Percentiles rank a stretch among this genome's conserved stretches.
These are phyloP conservation scores for Raffaelea arxii DNA, from an alignment of 2,329 filamentous ascomycete species.

Conservation along the genomic window DNA sequence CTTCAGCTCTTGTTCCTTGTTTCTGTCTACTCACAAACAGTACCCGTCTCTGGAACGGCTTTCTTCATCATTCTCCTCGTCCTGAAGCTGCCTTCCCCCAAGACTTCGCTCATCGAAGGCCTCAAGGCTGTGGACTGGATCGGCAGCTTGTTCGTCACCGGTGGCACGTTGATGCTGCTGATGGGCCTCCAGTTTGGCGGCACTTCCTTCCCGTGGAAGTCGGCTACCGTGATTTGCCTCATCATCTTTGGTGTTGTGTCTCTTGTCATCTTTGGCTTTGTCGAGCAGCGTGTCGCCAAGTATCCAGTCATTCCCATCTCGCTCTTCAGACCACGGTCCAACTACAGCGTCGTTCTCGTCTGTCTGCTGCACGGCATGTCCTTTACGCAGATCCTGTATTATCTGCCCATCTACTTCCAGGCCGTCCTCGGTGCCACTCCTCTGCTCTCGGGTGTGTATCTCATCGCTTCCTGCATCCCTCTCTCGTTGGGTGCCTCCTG, in stretches of 20 bases:
- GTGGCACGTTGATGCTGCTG: constrained; percentile 58
- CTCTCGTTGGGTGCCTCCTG: constrained; percentile 27
- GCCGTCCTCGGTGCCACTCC: constrained; percentile 52
- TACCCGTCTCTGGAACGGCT: constrained; percentile 26
- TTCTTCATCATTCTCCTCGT: constrained; percentile 45
- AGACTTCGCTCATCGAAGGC: constrained; percentile 51
- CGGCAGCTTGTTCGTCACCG: constrained; percentile 39
- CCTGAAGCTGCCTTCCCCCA: constrained; percentile 57
- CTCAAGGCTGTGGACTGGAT: constrained; percentile 54
- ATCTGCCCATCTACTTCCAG: constrained; percentile 66
- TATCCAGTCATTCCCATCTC: constrained; percentile 60
- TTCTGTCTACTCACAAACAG: background rate
- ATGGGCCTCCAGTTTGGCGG: constrained; percentile 63
- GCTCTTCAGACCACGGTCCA: constrained; percentile 47
- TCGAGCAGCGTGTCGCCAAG: constrained; percentile 53
- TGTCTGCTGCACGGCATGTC: constrained; percentile 40
- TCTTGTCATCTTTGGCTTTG: constrained; percentile 42
- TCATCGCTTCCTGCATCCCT: constrained; percentile 18
- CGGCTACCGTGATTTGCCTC: constrained; percentile 51
- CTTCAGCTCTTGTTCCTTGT: background rate
- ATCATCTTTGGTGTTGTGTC: constrained; percentile 48
- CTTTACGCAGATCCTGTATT: constrained; percentile 59
- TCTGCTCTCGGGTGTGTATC: constrained; percentile 44
- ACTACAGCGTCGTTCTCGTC: constrained; percentile 43
- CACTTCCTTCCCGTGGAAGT: constrained; percentile 43